Evolutionary conservation across 2,329 filamentous ascomycete species (phyloP), one percentile per base, ranked within the genome.

Genomic region (Fusarium liriodendri): DNA sequence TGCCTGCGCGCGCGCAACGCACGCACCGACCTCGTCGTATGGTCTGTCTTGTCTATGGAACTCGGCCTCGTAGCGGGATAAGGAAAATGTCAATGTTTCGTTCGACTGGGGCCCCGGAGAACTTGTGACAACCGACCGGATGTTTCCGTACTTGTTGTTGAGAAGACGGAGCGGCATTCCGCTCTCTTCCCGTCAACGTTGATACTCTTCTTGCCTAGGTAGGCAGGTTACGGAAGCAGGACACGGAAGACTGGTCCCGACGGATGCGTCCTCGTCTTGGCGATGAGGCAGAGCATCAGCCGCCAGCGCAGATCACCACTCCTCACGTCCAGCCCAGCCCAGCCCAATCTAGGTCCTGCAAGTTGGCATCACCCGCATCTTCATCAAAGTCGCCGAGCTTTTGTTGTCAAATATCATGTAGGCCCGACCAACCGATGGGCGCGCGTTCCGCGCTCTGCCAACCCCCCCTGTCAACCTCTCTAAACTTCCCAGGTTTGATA

Each of bases 361-460:
- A 66, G 50, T 35, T 52, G 37, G 59, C 45, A 74, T 74, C 45
- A 74, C 60, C 63, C 40, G 66, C 70, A 73, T 70, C 33, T 57
- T 6, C 32, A 57, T 57, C 8, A 35, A 35, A 35, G 52, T 35
- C 33, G 33, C 54, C 33, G 54, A 54, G 54, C 54, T 22, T 57
- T 55, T 57, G 18, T 57, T 33, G 47, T 54, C 27, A 54, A 54
- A 54, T 54, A 37, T 37, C 35, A 37, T 37, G 35, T 42, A 54
- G 27, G 27, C 54, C 64, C 40, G 47, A 62, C 69, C 54, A 59
- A 58, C 63, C 60, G 61, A 35, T 32, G 40, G 40, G 40, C 29
- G 58, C 58, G 50, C 45, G 61, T 60, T 52, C 35, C 67, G 35
- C 27, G 61, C 14, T 47, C 52, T 18, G 13, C 27, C 54, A 42